Percentiles rank a stretch among this genome's conserved stretches.
phyloP scores from a whole-genome alignment of 202 grass and related monocot species.

The Zizania palustris region DNA sequence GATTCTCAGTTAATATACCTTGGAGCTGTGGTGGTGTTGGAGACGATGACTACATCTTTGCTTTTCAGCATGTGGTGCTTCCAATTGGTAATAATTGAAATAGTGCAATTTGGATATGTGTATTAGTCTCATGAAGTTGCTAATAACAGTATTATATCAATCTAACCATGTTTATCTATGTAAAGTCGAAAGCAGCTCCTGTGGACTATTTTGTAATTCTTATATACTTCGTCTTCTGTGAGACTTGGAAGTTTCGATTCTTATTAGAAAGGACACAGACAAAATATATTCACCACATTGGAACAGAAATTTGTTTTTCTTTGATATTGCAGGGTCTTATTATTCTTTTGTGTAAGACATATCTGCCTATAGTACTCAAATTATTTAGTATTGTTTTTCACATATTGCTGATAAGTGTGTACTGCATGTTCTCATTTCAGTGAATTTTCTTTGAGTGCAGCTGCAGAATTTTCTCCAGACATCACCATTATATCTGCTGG shows the following conservation, averaged over 20 bases:
- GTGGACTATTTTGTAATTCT: not conserved
- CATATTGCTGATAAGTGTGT: not conserved
- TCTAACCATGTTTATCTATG: not conserved
- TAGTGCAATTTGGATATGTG: conserved; percentile 17
- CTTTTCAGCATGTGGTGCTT: conserved; percentile 84
- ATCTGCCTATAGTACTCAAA: conserved; percentile 10
- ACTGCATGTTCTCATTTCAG: conserved; percentile 25
- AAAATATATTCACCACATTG: conserved; percentile 21
- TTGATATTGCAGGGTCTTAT: not conserved
- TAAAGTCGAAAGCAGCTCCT: not conserved
- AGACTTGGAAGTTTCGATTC: conserved; percentile 23
- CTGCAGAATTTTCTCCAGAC: conserved; percentile 80
- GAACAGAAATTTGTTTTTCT: conserved; percentile 14
- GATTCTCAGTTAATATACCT: conserved; percentile 96
- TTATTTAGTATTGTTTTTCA: conserved; percentile 16
- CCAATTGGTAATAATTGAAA: conserved; percentile 70
- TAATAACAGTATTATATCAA: conserved; percentile 17
- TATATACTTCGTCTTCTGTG: conserved; percentile 23
- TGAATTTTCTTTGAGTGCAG: conserved; percentile 54
- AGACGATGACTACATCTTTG: conserved; percentile 92
- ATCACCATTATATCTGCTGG: conserved; percentile 96
- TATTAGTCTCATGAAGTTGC: conserved; percentile 11
- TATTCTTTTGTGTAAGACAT: conserved; percentile 7
- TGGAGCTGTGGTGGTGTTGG: conserved; percentile 93
- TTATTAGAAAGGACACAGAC: conserved; percentile 24